Percentiles rank a stretch among this genome's conserved stretches.
phyloP scores from a whole-genome alignment of 2,329 filamentous ascomycete genomes.

The Talaromyces sp. region DNA sequence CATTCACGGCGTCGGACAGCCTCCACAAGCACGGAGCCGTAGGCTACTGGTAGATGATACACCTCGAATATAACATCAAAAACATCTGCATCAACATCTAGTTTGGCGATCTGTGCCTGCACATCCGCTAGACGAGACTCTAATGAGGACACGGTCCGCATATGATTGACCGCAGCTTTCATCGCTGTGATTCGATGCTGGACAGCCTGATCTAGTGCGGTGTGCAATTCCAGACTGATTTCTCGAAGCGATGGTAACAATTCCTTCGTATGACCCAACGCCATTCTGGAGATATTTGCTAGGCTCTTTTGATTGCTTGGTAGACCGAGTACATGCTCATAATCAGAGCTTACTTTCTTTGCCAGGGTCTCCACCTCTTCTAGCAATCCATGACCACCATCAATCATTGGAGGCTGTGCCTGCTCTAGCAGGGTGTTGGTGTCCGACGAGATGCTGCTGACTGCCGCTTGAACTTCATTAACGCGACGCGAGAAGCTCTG shows the following conservation, averaged over 20 bases:
- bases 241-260: slow-evolving; percentile 59
- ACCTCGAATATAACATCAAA: slow-evolving; percentile 79
- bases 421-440: slow-evolving; percentile 41
- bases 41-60: slow-evolving; percentile 80
- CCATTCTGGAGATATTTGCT: slow-evolving; percentile 61
- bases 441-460: slow-evolving; percentile 58
- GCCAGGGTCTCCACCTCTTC: slow-evolving; percentile 82
- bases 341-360: slow-evolving; percentile 83
- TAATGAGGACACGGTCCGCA: slow-evolving; percentile 77
- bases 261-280: slow-evolving; percentile 60
- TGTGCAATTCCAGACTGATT: slow-evolving; percentile 54
- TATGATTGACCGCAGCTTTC: slow-evolving; percentile 64
- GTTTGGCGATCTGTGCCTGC: slow-evolving; percentile 66
- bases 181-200: slow-evolving; percentile 67
- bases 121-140: slow-evolving; percentile 71
- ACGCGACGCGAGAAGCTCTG: slow-evolving; percentile 60
- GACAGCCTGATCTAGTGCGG: slow-evolving; percentile 48
- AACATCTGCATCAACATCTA: slow-evolving; percentile 73
- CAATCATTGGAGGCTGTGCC: slow-evolving; percentile 52
- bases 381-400: slow-evolving; percentile 66
- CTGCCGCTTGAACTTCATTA: slow-evolving; percentile 58
- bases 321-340: slow-evolving; percentile 70
- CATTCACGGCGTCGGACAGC: slow-evolving; percentile 83
- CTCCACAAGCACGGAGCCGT: slow-evolving; percentile 84
- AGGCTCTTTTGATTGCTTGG: slow-evolving; percentile 63